Base-by-base conservation (phyloP, 2,329 filamentous ascomycete genomes). In the Bisporella sp. region DNA sequence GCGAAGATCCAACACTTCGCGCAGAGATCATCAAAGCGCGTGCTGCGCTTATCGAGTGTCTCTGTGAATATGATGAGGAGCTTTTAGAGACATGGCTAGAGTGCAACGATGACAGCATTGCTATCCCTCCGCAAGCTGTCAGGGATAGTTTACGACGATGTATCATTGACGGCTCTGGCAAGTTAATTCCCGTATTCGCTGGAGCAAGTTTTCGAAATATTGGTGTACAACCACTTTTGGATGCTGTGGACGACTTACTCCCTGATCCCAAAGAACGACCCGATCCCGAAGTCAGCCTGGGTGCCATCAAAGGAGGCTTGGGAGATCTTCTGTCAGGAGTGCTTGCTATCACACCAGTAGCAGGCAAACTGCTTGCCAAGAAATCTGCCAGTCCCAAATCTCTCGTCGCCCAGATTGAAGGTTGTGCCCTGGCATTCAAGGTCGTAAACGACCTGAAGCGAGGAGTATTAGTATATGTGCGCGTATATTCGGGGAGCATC, bases 121-220 rank as follows among this genome's bases (percentile, higher is more conserved):
- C 77, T 1, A 81, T 97, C 6, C 73, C 85, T 0, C 69, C 81
- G 0, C 66, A 76, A 13, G 74, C 84, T 41, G 82, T 97, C 53
- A 82, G 85, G 53, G 75, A 82, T 48, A 87, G 86, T 54, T 77
- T 99, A 32, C 81, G 91, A 33, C 78, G 83, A 43, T 84, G 83
- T 39, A 80, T 95, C 5, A 73, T 84, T 5, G 73, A 75, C 44
- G 80, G 83, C 1, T 77, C 85, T 7, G 89, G 88, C 46, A 73
- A 71, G n/a, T 73, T 95, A 13, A 86, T 93, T 41, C 92, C 92
- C 1, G 78, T 96, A 0, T 95, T 96, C 68, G 89, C 89, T 1
- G 92, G 92, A 2, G 91, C 92, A 5, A 96, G 91, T 66, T 90
- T 97, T 68, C 82, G 87, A 41, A 96, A 97, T 57, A 89, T 97